Base-by-base conservation (phyloP, 495 filamentous ascomycete genomes). In the Bacidia rubella region DNA sequence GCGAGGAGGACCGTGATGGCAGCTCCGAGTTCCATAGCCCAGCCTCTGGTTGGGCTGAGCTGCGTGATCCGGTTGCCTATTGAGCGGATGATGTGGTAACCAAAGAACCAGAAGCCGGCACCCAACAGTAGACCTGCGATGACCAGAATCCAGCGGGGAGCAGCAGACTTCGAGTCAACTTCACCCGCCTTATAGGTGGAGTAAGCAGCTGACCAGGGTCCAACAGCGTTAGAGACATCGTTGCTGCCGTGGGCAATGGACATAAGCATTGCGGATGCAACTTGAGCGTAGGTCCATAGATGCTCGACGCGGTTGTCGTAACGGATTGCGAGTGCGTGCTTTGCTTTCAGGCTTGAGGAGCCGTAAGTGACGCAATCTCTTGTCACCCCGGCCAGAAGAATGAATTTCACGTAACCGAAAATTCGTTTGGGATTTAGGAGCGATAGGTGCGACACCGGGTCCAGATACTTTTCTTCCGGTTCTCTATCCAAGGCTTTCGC, bases 231-330 rank as follows among this genome's bases (percentile, higher is more conserved):
- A 41, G 78, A 70, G 49, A 86, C 74, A 59, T 86, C 84, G 67
- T 88, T 88, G 52, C 81, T 77, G 40, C 84, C 84, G 65, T 88
- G 84, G 0, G 82, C 77, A 54, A 88, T 84, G 12, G 81, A 85
- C 45, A 80, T 77, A 29, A 81, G 80, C 60, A 75, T 74, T 49
- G 84, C 84, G 3, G 79, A 82, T 42, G 81, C 60, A 44, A 86
- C 66, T 65, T 87, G 83, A 57, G 81, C 71, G 70, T 81, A 86
- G 15, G 80, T 79, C 67, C 78, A 86, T 17, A 77, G 70, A 64
- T 85, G 79, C 63, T 86, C 83, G 63, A 80, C 76, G 56, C 75
- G 72, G 69, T 86, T 83, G 65, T 83, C 77, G 65, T 79, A 86
- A 75, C 63, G 79, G 7, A 82, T 35, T 7, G 29, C 15, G 15